Conservation (phyloP, 2,329 filamentous ascomycete species). For the Metarhizium humberi region DNA sequence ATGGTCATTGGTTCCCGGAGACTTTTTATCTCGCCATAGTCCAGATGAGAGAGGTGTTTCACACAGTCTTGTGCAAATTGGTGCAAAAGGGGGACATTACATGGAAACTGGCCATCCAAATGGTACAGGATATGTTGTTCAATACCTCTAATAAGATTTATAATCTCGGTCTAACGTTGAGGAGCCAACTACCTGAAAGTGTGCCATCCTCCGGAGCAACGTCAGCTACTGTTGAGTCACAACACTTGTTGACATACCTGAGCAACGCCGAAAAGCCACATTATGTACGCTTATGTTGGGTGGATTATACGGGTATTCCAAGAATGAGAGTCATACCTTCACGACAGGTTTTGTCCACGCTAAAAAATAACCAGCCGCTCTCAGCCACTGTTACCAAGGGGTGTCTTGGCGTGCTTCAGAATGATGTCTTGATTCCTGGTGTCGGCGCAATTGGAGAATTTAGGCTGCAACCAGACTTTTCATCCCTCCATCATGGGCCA, state of each 20-base stretch:
- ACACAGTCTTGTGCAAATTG: slow-evolving; percentile 58
- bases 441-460: slow-evolving; percentile 55
- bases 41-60: slow-evolving; percentile 63
- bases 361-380: slow-evolving; percentile 33
- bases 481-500: slow-evolving; percentile 49
- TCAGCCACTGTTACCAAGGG: slow-evolving; percentile 55
- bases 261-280: not conserved
- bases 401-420: slow-evolving; percentile 57
- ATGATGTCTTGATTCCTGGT: slow-evolving; percentile 47
- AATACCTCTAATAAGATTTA: slow-evolving; percentile 72
- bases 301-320: slow-evolving; percentile 65
- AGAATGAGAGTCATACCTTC: slow-evolving; percentile 61
- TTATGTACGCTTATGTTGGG: slow-evolving; percentile 67
- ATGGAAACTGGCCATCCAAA: slow-evolving; percentile 49
- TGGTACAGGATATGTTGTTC: slow-evolving; percentile 63
- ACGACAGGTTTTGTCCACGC: slow-evolving; percentile 38
- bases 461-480: slow-evolving; percentile 55
- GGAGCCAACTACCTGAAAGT: not conserved
- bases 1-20: slow-evolving; percentile 72
- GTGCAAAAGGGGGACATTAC: slow-evolving; percentile 55
- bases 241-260: not conserved
- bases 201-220: not conserved
- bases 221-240: not conserved
- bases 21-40: slow-evolving; percentile 64
- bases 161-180: slow-evolving; percentile 30